Percentiles rank a stretch among this genome's conserved stretches.
Conservation (phyloP, 2,329 filamentous ascomycete species). For the Cordyceps pruinosa region DNA sequence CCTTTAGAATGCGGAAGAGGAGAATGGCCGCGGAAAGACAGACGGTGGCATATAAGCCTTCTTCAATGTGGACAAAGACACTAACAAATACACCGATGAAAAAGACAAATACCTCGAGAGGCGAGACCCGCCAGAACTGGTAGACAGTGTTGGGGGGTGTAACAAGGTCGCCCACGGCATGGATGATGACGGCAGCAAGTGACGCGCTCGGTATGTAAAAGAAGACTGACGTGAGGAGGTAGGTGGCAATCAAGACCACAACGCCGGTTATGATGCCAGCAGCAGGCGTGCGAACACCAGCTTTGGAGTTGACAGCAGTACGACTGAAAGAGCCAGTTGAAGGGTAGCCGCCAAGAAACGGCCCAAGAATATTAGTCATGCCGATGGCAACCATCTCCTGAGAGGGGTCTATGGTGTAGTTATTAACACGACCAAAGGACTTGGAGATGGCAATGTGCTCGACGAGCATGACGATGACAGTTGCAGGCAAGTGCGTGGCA, state of each 20-base stretch:
- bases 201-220: slow-evolving; percentile 77
- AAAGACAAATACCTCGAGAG: slow-evolving; percentile 77
- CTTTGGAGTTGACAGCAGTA: slow-evolving; percentile 91
- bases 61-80: slow-evolving; percentile 74
- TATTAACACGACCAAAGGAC: slow-evolving; percentile 73
- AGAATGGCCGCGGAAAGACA: slow-evolving; percentile 62
- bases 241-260: slow-evolving; percentile 76
- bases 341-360: slow-evolving; percentile 76
- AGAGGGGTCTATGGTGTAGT: slow-evolving; percentile 73
- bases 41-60: slow-evolving; percentile 79
- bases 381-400: slow-evolving; percentile 75
- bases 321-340: slow-evolving; percentile 86
- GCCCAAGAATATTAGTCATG: slow-evolving; percentile 65
- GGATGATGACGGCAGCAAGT: slow-evolving; percentile 79
- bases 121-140: slow-evolving; percentile 82
- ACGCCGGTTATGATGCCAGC: slow-evolving; percentile 78
- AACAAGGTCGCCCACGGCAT: slow-evolving; percentile 80
- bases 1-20: slow-evolving; percentile 71
- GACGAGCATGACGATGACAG: slow-evolving; percentile 71
- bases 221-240: slow-evolving; percentile 76
- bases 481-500: slow-evolving; percentile 59
- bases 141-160: slow-evolving; percentile 77
- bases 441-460: slow-evolving; percentile 81
- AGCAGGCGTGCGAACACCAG: slow-evolving; percentile 79
- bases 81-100: slow-evolving; percentile 78